These are phyloP conservation scores for Adansonia grandidieri DNA, from an alignment of 441 rosid species.

Conservation along the genomic window DNA sequence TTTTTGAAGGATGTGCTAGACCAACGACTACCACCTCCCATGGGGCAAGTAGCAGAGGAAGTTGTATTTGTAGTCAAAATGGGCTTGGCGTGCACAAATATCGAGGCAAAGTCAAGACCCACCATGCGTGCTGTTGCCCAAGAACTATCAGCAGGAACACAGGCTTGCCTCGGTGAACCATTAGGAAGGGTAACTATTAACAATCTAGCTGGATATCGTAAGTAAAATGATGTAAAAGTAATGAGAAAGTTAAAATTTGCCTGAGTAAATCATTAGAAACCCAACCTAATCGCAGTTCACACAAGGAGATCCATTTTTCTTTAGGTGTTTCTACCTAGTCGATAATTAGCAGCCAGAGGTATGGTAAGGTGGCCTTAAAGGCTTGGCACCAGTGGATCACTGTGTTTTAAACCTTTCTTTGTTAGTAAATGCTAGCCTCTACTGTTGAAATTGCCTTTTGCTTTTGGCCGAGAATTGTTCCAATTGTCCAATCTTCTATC, in stretches of 20 bases:
- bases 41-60: constrained; percentile 48
- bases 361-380: background rate
- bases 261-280: background rate
- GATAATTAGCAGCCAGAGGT: background rate
- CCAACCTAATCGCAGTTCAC: background rate
- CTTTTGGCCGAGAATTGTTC: constrained; percentile 8
- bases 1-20: constrained; percentile 52
- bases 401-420: constrained; percentile 1
- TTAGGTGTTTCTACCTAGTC: background rate
- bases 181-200: constrained; percentile 31
- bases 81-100: constrained; percentile 49
- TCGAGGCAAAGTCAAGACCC: constrained; percentile 49
- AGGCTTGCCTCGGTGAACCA: constrained; percentile 39
- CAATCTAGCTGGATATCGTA: constrained; percentile 35
- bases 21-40: constrained; percentile 48
- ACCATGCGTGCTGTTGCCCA: constrained; percentile 59
- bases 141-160: constrained; percentile 48
- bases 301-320: background rate
- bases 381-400: background rate
- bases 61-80: constrained; percentile 42
- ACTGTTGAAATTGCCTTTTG: constrained; percentile 5
- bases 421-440: background rate
- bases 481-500: background rate
- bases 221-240: constrained; percentile 5
- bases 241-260: background rate